Evolutionary conservation across 345 rosid species (phyloP), one percentile per base, ranked within the genome.

Genomic region (Adansonia digitata): DNA sequence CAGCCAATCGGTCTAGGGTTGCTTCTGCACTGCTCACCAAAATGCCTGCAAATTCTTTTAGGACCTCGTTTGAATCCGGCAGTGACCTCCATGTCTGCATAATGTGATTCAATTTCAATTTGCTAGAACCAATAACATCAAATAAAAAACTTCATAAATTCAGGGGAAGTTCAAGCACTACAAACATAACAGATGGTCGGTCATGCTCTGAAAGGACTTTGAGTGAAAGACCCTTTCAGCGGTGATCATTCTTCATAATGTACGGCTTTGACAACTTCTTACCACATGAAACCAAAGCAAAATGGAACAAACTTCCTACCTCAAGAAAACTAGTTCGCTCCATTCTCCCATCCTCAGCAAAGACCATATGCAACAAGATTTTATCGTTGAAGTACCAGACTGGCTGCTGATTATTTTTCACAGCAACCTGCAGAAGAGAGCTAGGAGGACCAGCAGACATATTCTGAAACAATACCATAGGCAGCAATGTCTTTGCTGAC

Each of bases 1-100:
- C 85, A 68, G 88, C 87, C 51, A 95, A 86, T 74, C 80, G 80
- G n/a, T 95, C 97, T 5, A 93, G 79, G 12, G 93, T 86, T 39
- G 90, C 81, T 70, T 95, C 99, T 0, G 85, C 87, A 22, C 82
- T 85, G 39, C 81, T 83, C 80, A 95, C 72, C 49, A 81, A 87
- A 74, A 88, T 72, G 74, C 83, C 93, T n/a, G 94, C 91, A 72
- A 95, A 89, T 37, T 95, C 99, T 82, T 78, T 91, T 18, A 82
- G 89, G 74, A 90, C 91, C 84, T 95, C 99, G 17, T 93, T 95
- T 7, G 94, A 79, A 81, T 95, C 99, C 0, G 98, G 98, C 73
- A 93, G 87, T 27, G 99, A 93, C 80, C 98, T 89, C 99, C 99
- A 93, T 69, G 97, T 92, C 98, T 94, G 84, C 61, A 29, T 45